Percentiles rank a stretch among this genome's conserved stretches.
Conservation (phyloP, 2,329 filamentous ascomycete species). For the Calonectria multiphialidica region DNA sequence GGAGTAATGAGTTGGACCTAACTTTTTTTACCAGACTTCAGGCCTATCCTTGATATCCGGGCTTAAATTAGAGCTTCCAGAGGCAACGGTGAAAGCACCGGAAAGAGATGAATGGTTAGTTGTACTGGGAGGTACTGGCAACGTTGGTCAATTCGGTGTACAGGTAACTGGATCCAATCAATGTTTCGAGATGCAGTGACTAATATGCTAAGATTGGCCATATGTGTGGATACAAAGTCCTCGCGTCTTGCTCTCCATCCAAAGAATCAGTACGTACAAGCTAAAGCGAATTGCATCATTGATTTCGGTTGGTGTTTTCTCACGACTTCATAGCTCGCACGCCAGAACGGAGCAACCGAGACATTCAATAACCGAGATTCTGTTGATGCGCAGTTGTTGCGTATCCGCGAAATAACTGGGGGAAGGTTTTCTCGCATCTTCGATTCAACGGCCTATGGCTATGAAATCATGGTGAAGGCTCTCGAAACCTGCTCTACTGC, state of each 20-base stretch:
- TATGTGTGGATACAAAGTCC: conserved; percentile 51
- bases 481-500: conserved; percentile 40
- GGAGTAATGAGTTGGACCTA: neutral
- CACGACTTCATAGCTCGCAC: conserved; percentile 35
- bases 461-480: conserved; percentile 46
- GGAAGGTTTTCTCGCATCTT: conserved; percentile 50
- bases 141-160: conserved; percentile 50
- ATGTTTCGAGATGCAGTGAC: too few relatives aligned
- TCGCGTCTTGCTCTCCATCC: conserved; percentile 50
- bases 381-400: conserved; percentile 46
- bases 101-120: conserved; percentile 51
- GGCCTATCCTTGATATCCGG: conserved; percentile 48
- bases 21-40: conserved; percentile 45
- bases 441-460: conserved; percentile 47
- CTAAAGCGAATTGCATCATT: too few relatives aligned
- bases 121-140: conserved; percentile 50
- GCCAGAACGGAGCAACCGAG: conserved; percentile 46
- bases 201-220: conserved; percentile 44
- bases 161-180: conserved; percentile 33
- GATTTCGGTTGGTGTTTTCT: neutral
- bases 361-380: conserved; percentile 47
- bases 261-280: conserved; percentile 38
- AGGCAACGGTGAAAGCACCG: conserved; percentile 16
- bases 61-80: conserved; percentile 38
- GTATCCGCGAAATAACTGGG: conserved; percentile 46